Evolutionary conservation across 345 rosid species (phyloP).

Genomic region (Acer yangbiense): DNA sequence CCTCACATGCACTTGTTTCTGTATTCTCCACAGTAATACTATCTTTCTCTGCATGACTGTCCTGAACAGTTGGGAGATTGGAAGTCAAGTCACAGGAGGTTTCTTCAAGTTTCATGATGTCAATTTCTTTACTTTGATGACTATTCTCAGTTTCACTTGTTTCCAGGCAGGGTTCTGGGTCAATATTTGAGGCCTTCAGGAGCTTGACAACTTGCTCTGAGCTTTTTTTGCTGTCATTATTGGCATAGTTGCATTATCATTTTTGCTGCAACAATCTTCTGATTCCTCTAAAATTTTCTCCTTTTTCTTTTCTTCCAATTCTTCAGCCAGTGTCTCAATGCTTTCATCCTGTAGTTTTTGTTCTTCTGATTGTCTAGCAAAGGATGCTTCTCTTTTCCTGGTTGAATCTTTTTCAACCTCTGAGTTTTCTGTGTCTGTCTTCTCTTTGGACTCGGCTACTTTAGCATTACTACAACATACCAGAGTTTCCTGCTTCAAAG

Average conservation of each 20-base stretch:
- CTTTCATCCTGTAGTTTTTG: constrained; percentile 19
- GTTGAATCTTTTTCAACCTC: constrained; percentile 26
- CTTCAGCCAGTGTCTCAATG: constrained; percentile 18
- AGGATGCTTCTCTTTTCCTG: constrained; percentile 22
- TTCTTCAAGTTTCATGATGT: constrained; percentile 14
- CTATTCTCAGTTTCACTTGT: constrained; percentile 24
- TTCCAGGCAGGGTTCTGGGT: constrained; percentile 9
- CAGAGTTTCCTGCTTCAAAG: constrained; percentile 31
- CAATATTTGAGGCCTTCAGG: constrained; percentile 12
- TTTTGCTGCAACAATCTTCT: not conserved
- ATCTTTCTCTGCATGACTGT: constrained; percentile 9
- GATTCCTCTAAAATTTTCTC: constrained; percentile 22
- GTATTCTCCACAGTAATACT: not conserved
- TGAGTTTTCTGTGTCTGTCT: constrained; percentile 13
- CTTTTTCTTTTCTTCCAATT: constrained; percentile 23
- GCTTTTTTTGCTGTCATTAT: constrained; percentile 11
- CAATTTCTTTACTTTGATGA: constrained; percentile 19
- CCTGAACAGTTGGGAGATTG: constrained; percentile 13
- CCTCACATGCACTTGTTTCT: not conserved
- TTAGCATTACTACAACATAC: constrained; percentile 14
- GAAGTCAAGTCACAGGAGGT: constrained; percentile 23
- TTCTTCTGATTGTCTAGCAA: constrained; percentile 18
- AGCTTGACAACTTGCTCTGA: constrained; percentile 23
- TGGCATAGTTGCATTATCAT: constrained; percentile 14
- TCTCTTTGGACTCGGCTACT: constrained; percentile 29